Evolutionary conservation across 192 early-diverging fungal genomes (phyloP), one percentile per base, ranked within the genome.

Genomic region (Umbelopsis sp.): DNA sequence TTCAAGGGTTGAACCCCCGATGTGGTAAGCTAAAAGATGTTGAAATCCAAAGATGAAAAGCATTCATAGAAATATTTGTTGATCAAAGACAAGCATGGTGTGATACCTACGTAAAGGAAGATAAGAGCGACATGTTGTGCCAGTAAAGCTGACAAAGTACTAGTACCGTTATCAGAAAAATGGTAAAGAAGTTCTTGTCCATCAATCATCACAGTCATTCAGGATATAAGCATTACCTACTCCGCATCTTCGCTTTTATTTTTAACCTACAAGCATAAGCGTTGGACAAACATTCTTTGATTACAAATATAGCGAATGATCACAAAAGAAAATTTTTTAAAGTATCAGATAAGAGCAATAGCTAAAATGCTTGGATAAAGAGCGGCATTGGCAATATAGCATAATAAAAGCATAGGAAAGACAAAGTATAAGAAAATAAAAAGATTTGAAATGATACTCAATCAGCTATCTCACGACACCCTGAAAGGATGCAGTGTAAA

Each of bases 311-410:
- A 52, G 12, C 33, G 55, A 61, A 25, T 35, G 11, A 49, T 21
- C 55, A 61, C 25, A 25, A 35, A 61, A 61, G 55, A 61, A 61
- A 20, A 61, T 25, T 27, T 61, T 25, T 16, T 61, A 16, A 61
- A 61, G 30, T n/a, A 25, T 27, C 16, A 30, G n/a, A 35, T n/a
- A 61, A 35, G 33, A 61, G 27, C 21, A 30, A 33, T 18, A 61
- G 27, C 25, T 11, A 41, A 12, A 4, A 61, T 61, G 55, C 55
- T 61, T 61, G 25, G 55, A 52, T 25, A 61, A 61, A 61, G 55
- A 61, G 27, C 55, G 55, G 55, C 27, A 35, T 61, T 61, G 55
- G 55, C 55, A 61, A 61, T 30, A 61, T 61, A 61, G 18, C 55
- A 61, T 61, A 61, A 35, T 25, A 61, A 41, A 41, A 41, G 37